phyloP scores from a whole-genome alignment of 192 early-diverging fungal genomes.

The Endogone sp. region DNA sequence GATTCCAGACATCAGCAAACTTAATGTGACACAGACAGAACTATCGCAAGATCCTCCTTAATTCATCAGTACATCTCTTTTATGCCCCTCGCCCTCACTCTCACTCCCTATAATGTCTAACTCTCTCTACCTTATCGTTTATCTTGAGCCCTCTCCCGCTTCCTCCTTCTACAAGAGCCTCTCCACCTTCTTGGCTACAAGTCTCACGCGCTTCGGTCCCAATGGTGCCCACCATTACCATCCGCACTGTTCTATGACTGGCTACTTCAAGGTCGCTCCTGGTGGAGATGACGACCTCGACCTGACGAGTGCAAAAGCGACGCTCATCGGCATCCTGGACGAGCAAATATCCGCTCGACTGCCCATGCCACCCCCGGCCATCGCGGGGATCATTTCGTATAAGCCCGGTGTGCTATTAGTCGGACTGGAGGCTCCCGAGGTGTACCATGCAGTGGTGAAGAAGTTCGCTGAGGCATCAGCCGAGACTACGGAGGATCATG shows the following conservation, averaged over 20 bases:
- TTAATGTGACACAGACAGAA: no score
- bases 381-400: background rate
- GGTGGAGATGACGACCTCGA: background rate
- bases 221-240: background rate
- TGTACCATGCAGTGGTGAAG: background rate
- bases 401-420: background rate
- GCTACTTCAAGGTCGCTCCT: background rate
- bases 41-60: no score
- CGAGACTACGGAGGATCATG: background rate
- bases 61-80: no score
- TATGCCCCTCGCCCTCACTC: no score
- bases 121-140: background rate
- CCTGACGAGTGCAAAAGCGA: background rate
- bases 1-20: no score
- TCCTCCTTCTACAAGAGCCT: background rate
- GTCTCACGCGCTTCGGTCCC: background rate
- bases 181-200: background rate
- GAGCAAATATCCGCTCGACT: background rate
- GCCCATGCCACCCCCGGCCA: background rate
- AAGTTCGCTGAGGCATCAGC: background rate
- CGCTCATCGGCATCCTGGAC: background rate
- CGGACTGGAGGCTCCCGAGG: background rate
- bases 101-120: no score
- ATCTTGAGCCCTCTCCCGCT: background rate
- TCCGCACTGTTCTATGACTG: background rate